phyloP scores from a whole-genome alignment of 108 stramenopile genomes.

The Nannochloropsis gaditana region DNA sequence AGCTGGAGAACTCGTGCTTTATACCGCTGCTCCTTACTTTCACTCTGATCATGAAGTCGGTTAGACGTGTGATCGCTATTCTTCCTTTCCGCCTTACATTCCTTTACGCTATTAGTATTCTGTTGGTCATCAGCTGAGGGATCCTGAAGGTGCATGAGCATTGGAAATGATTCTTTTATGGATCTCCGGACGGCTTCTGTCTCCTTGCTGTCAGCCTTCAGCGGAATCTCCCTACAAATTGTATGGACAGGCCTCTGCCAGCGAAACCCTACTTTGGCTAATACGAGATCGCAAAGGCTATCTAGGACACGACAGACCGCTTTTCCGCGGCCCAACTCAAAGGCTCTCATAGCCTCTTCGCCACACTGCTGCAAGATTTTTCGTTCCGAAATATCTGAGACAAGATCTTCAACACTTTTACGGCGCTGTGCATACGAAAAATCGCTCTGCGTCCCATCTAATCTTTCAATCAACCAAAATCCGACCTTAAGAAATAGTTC shows the following conservation, averaged over 20 bases:
- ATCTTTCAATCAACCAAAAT: not conserved
- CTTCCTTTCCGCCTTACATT: too few species aligned
- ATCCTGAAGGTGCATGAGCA: too few species aligned
- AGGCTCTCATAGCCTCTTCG: not conserved
- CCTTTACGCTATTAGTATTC: too few species aligned
- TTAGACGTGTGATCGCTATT: too few species aligned
- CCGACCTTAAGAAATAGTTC: not conserved
- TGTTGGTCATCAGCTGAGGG: too few species aligned
- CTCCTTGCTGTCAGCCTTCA: not conserved
- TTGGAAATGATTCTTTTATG: too few species aligned
- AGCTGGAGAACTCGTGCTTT: not conserved
- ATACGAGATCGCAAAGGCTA: not conserved
- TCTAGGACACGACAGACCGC: not conserved
- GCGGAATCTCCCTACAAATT: not conserved
- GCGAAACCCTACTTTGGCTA: not conserved
- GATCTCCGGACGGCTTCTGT: not conserved
- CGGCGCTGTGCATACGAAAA: not conserved
- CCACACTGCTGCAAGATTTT: not conserved
- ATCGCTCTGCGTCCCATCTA: not conserved
- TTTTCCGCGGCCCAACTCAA: not conserved
- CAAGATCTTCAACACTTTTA: not conserved
- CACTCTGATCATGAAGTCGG: not conserved
- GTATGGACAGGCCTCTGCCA: not conserved
- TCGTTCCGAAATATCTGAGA: not conserved
- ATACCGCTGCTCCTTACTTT: slow-evolving; percentile 3